Evolutionary conservation across 352 stramenopile genomes (phyloP).

Genomic region (Elongisporangium undulatum): DNA sequence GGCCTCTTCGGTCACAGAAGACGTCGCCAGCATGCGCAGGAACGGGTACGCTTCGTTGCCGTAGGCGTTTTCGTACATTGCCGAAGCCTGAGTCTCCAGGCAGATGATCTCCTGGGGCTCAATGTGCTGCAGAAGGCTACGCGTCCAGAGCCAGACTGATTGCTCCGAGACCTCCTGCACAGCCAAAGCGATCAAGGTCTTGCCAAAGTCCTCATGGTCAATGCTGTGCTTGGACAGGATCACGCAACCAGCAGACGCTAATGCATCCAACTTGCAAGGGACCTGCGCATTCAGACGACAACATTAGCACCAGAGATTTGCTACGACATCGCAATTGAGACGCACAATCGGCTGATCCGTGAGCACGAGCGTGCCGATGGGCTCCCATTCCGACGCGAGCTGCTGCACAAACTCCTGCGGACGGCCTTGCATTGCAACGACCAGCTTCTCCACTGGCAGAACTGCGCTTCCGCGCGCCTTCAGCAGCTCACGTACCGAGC

Average conservation of each 20-base stretch:
- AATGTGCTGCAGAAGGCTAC: slow-evolving; percentile 34
- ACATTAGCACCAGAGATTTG: neutral
- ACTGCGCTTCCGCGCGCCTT: neutral
- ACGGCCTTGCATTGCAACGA: slow-evolving; percentile 42
- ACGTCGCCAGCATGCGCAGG: slow-evolving; percentile 42
- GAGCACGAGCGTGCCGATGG: slow-evolving; percentile 48
- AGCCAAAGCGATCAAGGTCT: slow-evolving; percentile 34
- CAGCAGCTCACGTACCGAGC: slow-evolving; percentile 21
- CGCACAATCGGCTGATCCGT: slow-evolving; percentile 44
- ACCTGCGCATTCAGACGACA: slow-evolving; percentile 10
- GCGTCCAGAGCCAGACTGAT: slow-evolving; percentile 47
- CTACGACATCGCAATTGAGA: neutral
- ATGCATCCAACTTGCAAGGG: slow-evolving; percentile 17
- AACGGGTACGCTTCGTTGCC: slow-evolving; percentile 23
- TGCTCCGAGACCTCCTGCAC: slow-evolving; percentile 31
- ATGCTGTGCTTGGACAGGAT: slow-evolving; percentile 37
- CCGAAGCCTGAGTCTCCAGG: slow-evolving; percentile 53
- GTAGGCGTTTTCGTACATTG: slow-evolving; percentile 43
- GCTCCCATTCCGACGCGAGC: slow-evolving; percentile 33
- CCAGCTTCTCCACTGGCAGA: slow-evolving; percentile 24
- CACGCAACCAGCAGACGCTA: slow-evolving; percentile 13
- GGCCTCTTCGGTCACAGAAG: slow-evolving; percentile 17
- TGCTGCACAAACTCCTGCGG: slow-evolving; percentile 45
- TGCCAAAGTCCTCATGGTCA: slow-evolving; percentile 24
- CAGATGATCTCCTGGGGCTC: slow-evolving; percentile 42